Evolutionary conservation across 768 basidiomycete species (phyloP), one percentile per base, ranked within the genome.

Genomic region (Mycena leptocephala): DNA sequence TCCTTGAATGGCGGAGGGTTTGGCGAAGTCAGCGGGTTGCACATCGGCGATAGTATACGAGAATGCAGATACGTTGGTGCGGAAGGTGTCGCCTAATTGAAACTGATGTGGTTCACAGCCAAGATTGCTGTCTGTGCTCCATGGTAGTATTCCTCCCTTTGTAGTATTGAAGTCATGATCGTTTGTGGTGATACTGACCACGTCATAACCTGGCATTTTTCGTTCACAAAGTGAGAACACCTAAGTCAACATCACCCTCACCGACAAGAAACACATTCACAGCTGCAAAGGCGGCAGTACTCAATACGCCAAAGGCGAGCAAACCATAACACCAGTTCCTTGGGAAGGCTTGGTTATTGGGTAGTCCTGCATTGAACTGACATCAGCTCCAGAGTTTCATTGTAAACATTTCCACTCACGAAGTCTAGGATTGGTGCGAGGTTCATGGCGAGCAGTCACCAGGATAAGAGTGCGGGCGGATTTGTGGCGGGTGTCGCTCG

Each of bases 11-110:
- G 6, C n/a, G n/a, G 48, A 39, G 1, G 37, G 18, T 32, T 8
- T 5, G 37, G 16, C 35, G 28, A 28, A 24, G 2, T 11, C n/a
- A 7, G 64, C 1, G 43, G 46, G 56, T 32, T 48, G 28, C 18
- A 78, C 67, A 32, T 78, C 68, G 59, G 59, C 65, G 39, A 78
- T 69, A 22, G 64, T 22, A 64, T 78, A 78, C 26, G 77, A 69
- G 37, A 78, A 78, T n/a, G 77, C 74, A 1, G 77, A 78, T 1
- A 70, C 63, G 41, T 78, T 78, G 26, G 77, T 78, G 55, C 77
- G 69, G 66, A 78, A 75, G 30, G 70, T 41, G 66, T 78, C 77
- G 30, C 77, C 77, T 28, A 78, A 41, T 48, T 73, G 77, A 24
- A 78, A 78, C 22, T 61, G 65, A 61, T 78, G 75, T 65, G 48